These are phyloP conservation scores for Leishmania lainsoni DNA, from an alignment of 208 protist species.

Conservation along the genomic window DNA sequence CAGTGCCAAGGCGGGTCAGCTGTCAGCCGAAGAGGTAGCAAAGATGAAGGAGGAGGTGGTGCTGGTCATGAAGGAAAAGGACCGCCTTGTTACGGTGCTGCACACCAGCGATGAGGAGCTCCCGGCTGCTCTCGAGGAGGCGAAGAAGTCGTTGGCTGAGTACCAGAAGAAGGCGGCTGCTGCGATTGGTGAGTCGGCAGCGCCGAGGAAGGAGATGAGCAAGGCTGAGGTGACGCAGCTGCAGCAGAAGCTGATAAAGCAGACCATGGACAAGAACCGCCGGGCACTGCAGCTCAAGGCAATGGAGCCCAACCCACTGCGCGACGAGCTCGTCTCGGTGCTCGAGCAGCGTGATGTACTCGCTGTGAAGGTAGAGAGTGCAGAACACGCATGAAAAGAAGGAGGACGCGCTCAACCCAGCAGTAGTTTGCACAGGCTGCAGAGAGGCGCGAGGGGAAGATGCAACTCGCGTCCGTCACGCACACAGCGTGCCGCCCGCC, in stretches of 20 bases:
- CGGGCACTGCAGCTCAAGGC: constrained; percentile 82
- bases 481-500: neutral
- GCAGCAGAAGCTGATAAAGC: constrained; percentile 82
- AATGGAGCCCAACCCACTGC: constrained; percentile 53
- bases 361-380: constrained; percentile 43
- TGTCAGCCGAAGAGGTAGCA: constrained; percentile 48
- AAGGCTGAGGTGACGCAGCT: constrained; percentile 74
- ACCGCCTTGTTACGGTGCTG: constrained; percentile 66
- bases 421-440: too few relatives aligned
- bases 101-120: constrained; percentile 70
- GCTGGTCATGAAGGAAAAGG: constrained; percentile 61
- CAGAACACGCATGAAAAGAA: constrained; percentile 15
- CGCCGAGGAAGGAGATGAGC: constrained; percentile 37
- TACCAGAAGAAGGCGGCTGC: constrained; percentile 33
- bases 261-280: constrained; percentile 72
- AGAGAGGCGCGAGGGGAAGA: neutral
- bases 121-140: constrained; percentile 45
- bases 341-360: constrained; percentile 61
- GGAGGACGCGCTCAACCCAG: neutral
- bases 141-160: constrained; percentile 53
- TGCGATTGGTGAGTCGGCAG: constrained; percentile 16
- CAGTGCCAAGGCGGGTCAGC: constrained; percentile 41
- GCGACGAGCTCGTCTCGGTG: constrained; percentile 58
- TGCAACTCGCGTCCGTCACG: neutral
- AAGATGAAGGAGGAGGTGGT: constrained; percentile 65